Evolutionary conservation across 2,329 filamentous ascomycete genomes (phyloP).

Genomic region (Monilinia aucupariae): DNA sequence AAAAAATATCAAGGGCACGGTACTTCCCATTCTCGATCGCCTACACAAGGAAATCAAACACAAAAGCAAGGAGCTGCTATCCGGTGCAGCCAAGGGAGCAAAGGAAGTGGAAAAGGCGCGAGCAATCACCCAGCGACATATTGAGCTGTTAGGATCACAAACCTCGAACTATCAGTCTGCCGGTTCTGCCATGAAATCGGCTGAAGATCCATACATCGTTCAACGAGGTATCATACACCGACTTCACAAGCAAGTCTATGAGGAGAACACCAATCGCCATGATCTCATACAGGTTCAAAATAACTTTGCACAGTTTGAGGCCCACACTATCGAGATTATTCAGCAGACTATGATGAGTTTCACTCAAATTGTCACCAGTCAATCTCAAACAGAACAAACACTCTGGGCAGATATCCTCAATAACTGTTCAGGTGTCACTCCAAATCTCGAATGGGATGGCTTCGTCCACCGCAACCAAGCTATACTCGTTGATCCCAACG

Average conservation of each 20-base stretch:
- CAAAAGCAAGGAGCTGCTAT: constrained; percentile 83
- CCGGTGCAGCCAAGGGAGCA: constrained; percentile 74
- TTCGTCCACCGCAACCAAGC: constrained; percentile 69
- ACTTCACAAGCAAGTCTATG: constrained; percentile 81
- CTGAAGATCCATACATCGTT: constrained; percentile 83
- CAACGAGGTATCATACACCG: constrained; percentile 76
- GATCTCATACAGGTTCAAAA: constrained; percentile 89
- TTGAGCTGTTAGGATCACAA: constrained; percentile 86
- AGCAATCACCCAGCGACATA: constrained; percentile 83
- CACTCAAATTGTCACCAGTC: constrained; percentile 70
- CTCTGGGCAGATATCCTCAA: constrained; percentile 81
- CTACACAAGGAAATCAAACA: constrained; percentile 95
- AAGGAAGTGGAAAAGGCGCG: constrained; percentile 92
- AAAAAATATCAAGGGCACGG: constrained; percentile 78
- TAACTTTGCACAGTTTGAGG: constrained; percentile 82
- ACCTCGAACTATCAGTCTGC: constrained; percentile 73
- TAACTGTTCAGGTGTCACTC: constrained; percentile 68
- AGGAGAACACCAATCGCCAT: constrained; percentile 94
- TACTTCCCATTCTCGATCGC: constrained; percentile 82
- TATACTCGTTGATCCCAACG: constrained; percentile 71
- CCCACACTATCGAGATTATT: constrained; percentile 74
- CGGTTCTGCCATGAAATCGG: constrained; percentile 62
- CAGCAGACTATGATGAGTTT: constrained; percentile 81
- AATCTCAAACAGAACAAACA: constrained; percentile 73
- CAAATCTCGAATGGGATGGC: constrained; percentile 86